Percentiles rank a stretch among this genome's conserved stretches.
These are phyloP conservation scores for Alternaria sp. DNA, from an alignment of 2,329 filamentous ascomycete species.

Conservation along the genomic window DNA sequence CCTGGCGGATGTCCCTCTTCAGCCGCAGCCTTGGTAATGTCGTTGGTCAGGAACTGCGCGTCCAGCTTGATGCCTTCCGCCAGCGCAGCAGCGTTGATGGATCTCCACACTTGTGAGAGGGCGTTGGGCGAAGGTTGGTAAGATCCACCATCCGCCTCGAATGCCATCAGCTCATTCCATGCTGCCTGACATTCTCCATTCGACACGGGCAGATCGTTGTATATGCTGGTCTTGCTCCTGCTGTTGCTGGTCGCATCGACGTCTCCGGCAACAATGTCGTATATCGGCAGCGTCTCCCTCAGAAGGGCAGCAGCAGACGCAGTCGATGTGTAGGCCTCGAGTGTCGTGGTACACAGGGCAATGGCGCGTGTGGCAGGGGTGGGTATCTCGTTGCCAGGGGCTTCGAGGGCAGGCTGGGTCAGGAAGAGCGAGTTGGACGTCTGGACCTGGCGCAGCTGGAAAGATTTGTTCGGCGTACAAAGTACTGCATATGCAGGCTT, in stretches of 20 bases:
- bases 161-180: conserved; percentile 63
- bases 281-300: conserved; percentile 51
- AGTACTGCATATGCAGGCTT: conserved; percentile 63
- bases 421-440: conserved; percentile 71
- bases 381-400: conserved; percentile 47
- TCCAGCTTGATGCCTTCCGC: conserved; percentile 55
- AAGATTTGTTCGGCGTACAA: conserved; percentile 66
- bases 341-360: conserved; percentile 55
- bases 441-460: conserved; percentile 69
- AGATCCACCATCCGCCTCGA: conserved; percentile 55
- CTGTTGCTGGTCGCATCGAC: conserved; percentile 41
- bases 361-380: conserved; percentile 52
- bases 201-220: conserved; percentile 63
- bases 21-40: conserved; percentile 43
- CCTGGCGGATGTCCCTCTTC: conserved; percentile 52
- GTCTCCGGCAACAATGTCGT: conserved; percentile 43
- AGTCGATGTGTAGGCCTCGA: conserved; percentile 53
- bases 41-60: conserved; percentile 47
- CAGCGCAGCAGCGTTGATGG: conserved; percentile 52
- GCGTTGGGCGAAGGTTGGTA: conserved; percentile 60
- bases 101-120: conserved; percentile 60
- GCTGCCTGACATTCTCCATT: conserved; percentile 59
- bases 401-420: conserved; percentile 54
- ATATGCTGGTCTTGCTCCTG: conserved; percentile 52
- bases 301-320: conserved; percentile 50